Percentiles rank a stretch among this genome's conserved stretches.
phyloP scores from a whole-genome alignment of 164 flowering plant species.

The Houttuynia cordata region DNA sequence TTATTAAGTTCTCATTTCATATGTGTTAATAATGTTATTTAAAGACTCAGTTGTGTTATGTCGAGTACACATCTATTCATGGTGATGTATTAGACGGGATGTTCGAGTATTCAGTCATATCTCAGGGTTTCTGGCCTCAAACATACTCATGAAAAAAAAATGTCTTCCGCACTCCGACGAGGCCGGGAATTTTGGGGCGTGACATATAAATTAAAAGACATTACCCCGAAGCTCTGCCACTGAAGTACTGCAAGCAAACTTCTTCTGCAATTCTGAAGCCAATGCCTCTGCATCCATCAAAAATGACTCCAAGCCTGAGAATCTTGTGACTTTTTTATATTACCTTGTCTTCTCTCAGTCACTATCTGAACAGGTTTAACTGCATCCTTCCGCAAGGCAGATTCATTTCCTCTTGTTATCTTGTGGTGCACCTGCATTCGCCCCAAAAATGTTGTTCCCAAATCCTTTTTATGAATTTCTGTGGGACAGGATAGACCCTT shows the following conservation, averaged over 20 bases:
- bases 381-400: slow-evolving; percentile 72
- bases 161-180: no score
- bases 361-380: slow-evolving; percentile 70
- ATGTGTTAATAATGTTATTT: no score
- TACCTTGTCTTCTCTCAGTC: slow-evolving; percentile 88
- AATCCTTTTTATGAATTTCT: slow-evolving; percentile 84
- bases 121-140: no score
- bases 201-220: no score
- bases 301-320: slow-evolving; percentile 78
- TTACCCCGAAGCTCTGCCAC: slow-evolving; percentile 83
- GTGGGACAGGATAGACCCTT: slow-evolving; percentile 91
- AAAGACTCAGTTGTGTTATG: no score
- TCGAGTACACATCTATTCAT: no score
- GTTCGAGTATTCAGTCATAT: no score
- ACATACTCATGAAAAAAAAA: no score
- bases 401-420: slow-evolving; percentile 66
- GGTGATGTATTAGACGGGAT: no score
- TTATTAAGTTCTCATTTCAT: no score
- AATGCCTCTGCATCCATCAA: slow-evolving; percentile 67
- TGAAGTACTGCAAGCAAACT: slow-evolving; percentile 94
- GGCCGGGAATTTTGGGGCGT: no score
- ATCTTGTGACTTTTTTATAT: slow-evolving; percentile 83
- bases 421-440: slow-evolving; percentile 77
- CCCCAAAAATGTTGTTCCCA: slow-evolving; percentile 51
- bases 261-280: slow-evolving; percentile 93